These are phyloP conservation scores for Tuber borchii DNA, from an alignment of 495 filamentous ascomycete genomes.

Conservation along the genomic window DNA sequence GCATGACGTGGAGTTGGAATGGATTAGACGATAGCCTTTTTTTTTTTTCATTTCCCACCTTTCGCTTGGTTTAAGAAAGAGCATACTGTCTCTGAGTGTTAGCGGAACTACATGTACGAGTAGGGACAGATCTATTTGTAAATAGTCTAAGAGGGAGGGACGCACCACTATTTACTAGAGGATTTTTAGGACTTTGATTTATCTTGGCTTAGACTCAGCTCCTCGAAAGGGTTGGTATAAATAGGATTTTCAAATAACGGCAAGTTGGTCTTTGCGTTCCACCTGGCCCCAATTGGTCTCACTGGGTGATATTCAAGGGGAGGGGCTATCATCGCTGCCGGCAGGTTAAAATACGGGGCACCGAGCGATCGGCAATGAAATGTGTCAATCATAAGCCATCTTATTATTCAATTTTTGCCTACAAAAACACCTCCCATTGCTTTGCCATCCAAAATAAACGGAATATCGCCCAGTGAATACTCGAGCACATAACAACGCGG, in stretches of 20 bases:
- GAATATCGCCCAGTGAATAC: not conserved
- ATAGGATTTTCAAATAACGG: not conserved
- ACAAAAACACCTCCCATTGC: not conserved
- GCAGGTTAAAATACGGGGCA: not conserved
- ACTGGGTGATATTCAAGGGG: not conserved
- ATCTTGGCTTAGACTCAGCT: not conserved
- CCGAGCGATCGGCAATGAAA: not conserved
- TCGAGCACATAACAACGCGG: not conserved
- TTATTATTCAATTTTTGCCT: not conserved
- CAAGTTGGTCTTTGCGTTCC: not conserved
- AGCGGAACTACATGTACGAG: not conserved
- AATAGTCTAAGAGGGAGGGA: not conserved
- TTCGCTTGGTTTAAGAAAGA: not conserved
- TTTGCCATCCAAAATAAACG: not conserved
- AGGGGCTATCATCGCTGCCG: not conserved
- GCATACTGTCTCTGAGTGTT: not conserved
- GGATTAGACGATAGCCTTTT: slow-evolving; percentile 30
- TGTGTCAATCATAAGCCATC: not conserved
- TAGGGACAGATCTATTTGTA: not conserved
- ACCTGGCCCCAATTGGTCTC: not conserved
- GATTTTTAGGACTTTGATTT: not conserved
- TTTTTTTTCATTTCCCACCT: slow-evolving; percentile 28
- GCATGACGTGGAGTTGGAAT: slow-evolving; percentile 40
- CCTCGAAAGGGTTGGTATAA: not conserved
- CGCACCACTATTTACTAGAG: not conserved